Percentiles rank a stretch among this genome's conserved stretches.
phyloP scores from a whole-genome alignment of 345 rosid species.

The Theobroma cacao region DNA sequence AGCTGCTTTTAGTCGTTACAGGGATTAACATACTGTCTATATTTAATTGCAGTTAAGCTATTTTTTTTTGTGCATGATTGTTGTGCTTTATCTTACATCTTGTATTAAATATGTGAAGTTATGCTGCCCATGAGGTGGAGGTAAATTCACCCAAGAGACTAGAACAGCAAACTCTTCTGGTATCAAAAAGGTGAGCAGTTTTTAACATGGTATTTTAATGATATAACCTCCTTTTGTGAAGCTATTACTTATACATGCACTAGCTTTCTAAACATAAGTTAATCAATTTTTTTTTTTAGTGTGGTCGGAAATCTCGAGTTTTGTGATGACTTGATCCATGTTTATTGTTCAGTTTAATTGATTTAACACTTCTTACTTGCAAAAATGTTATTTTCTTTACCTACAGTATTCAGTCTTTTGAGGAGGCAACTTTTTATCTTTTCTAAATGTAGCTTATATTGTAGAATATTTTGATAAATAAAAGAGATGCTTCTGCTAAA shows the following conservation, averaged over 20 bases:
- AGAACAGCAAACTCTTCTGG: constrained; percentile 48
- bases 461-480: background rate
- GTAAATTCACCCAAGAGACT: constrained; percentile 37
- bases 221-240: background rate
- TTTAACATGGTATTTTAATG: background rate
- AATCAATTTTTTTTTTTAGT: background rate
- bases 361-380: background rate
- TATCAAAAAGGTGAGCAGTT: constrained; percentile 51
- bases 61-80: background rate
- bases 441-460: background rate
- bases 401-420: background rate
- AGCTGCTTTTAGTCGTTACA: background rate
- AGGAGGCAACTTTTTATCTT: background rate
- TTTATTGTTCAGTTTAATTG: background rate
- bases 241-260: background rate
- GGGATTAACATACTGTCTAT: background rate
- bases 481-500: background rate
- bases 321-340: background rate
- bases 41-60: background rate
- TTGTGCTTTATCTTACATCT: constrained; percentile 11
- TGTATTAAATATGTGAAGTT: constrained; percentile 33
- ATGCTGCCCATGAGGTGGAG: constrained; percentile 51
- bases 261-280: background rate
- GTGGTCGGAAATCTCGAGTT: background rate
- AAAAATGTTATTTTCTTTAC: background rate